Evolutionary conservation across 305 asterid species (phyloP).

Genomic region (Fraxinus ornus): DNA sequence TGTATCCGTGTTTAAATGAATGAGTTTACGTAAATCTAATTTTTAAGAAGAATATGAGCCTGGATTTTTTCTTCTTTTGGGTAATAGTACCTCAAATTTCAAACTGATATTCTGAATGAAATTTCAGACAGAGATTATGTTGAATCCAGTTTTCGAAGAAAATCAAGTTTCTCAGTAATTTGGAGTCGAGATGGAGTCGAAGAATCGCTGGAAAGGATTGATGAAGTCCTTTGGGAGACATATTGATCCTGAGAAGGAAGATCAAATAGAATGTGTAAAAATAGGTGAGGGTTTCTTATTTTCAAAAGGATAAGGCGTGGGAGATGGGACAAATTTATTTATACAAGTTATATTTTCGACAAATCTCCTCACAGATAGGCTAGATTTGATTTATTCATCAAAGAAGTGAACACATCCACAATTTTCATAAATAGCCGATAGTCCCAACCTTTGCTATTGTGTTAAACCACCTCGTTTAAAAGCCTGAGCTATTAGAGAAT

Average conservation of each 20-base stretch:
- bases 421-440: not conserved
- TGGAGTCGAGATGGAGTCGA: not conserved
- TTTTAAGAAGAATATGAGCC: not conserved
- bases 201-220: conserved; percentile 24
- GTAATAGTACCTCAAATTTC: not conserved
- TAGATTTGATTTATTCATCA: not conserved
- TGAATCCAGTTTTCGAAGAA: not conserved
- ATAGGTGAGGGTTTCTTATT: not conserved
- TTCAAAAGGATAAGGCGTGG: too few relatives aligned
- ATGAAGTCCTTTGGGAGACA: conserved; percentile 14
- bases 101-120: not conserved
- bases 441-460: not conserved
- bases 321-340: not conserved
- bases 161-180: not conserved
- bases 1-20: not conserved
- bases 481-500: too few relatives aligned
- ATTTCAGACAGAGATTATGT: not conserved
- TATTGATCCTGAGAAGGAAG: conserved; percentile 28
- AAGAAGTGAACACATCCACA: not conserved
- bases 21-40: not conserved
- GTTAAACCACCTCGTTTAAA: not conserved
- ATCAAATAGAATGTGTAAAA: conserved; percentile 11
- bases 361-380: not conserved
- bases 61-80: too few relatives aligned
- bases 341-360: not conserved